phyloP scores from a whole-genome alignment of 1,139 yeast genomes.

The Meyerozyma carpophila region DNA sequence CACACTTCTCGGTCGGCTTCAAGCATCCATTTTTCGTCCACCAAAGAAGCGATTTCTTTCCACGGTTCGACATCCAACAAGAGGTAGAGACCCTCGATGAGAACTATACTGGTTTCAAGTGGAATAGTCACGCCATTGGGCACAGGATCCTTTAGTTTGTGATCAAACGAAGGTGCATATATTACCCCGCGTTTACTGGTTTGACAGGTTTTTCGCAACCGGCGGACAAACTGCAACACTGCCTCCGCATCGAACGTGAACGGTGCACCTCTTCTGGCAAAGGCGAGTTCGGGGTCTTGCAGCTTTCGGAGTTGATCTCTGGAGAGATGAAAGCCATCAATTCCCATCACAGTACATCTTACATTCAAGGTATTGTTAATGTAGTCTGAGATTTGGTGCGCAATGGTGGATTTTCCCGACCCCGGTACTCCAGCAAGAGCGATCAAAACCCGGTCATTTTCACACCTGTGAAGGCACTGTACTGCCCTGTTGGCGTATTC shows the following conservation, averaged over 20 bases:
- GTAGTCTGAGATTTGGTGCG: slow-evolving; percentile 18
- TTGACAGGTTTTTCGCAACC: slow-evolving; percentile 4
- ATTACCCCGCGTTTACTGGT: neutral
- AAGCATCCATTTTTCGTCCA: neutral
- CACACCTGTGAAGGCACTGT: neutral
- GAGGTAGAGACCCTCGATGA: slow-evolving; percentile 12
- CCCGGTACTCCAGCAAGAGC: slow-evolving; percentile 77
- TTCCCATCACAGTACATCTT: slow-evolving; percentile 7
- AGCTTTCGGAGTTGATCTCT: slow-evolving; percentile 8
- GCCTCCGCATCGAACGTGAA: slow-evolving; percentile 11
- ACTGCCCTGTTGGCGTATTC: neutral
- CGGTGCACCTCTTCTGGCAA: slow-evolving; percentile 13
- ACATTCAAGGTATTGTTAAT: slow-evolving; percentile 3
- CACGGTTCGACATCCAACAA: slow-evolving; percentile 10
- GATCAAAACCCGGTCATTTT: slow-evolving; percentile 17
- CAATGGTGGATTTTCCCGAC: slow-evolving; percentile 73
- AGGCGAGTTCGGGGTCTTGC: slow-evolving; percentile 9
- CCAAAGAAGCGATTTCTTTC: slow-evolving; percentile 2
- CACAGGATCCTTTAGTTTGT: slow-evolving; percentile 11
- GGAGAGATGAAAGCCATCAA: slow-evolving; percentile 12
- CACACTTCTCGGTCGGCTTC: neutral
- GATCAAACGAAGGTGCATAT: slow-evolving; percentile 12
- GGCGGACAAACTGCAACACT: slow-evolving; percentile 6
- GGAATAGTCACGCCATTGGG: slow-evolving; percentile 8
- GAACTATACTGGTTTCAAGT: slow-evolving; percentile 8